These are phyloP conservation scores for Xylariales sp. DNA, from an alignment of 2,329 filamentous ascomycete genomes.

Conservation along the genomic window DNA sequence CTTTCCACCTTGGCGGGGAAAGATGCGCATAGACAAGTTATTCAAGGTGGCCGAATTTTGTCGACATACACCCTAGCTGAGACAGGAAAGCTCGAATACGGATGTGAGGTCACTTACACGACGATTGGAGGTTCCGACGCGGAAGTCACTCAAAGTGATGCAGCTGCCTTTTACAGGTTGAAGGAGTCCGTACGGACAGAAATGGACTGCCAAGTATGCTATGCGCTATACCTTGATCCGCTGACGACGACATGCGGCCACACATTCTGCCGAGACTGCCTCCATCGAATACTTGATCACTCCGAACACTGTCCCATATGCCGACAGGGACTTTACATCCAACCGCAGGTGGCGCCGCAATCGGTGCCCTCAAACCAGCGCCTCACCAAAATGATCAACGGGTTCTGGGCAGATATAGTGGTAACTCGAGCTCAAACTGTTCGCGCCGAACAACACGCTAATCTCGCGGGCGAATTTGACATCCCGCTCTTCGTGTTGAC, in stretches of 20 bases:
- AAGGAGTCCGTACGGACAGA: slow-evolving; percentile 61
- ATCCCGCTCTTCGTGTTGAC: slow-evolving; percentile 79
- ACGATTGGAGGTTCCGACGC: slow-evolving; percentile 24
- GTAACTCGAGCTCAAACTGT: slow-evolving; percentile 51
- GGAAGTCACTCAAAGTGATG: slow-evolving; percentile 35
- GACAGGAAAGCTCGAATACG: slow-evolving; percentile 29
- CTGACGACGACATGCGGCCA: slow-evolving; percentile 84
- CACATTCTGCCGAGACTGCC: slow-evolving; percentile 79
- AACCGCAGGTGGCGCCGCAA: slow-evolving; percentile 35
- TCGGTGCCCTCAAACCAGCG: slow-evolving; percentile 55
- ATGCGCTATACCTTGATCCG: slow-evolving; percentile 74
- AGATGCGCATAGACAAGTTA: slow-evolving; percentile 27
- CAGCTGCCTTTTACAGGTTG: slow-evolving; percentile 49
- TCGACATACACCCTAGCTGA: slow-evolving; percentile 62
- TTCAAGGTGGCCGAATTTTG: slow-evolving; percentile 55
- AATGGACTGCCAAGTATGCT: slow-evolving; percentile 86
- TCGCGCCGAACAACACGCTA: slow-evolving; percentile 51
- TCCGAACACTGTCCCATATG: slow-evolving; percentile 77
- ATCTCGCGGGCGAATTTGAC: slow-evolving; percentile 48
- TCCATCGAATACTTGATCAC: slow-evolving; percentile 72
- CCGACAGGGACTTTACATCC: slow-evolving; percentile 56
- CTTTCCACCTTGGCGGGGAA: slow-evolving; percentile 34
- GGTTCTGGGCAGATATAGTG: slow-evolving; percentile 66
- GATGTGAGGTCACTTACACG: slow-evolving; percentile 22
- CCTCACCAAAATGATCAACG: slow-evolving; percentile 58